Percentiles rank a stretch among this genome's conserved stretches.
phyloP scores from a whole-genome alignment of 139 green algal genomes.

The Pseudopediastrum boryanum region DNA sequence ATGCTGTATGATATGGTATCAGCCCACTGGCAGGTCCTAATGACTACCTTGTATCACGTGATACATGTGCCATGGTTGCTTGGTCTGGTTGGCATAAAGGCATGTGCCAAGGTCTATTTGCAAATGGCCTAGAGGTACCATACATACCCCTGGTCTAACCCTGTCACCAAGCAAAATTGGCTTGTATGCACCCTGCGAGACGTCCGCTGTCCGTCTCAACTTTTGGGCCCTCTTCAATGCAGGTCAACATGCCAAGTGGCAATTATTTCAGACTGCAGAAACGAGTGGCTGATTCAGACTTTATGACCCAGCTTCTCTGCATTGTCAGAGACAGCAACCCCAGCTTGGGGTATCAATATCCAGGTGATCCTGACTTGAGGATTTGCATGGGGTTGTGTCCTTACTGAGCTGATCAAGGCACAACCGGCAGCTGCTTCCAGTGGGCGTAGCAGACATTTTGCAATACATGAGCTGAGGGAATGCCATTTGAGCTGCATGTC shows the following conservation, averaged over 20 bases:
- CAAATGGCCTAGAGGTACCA: too few relatives aligned
- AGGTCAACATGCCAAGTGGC: constrained; percentile 59
- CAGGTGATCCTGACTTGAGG: constrained; percentile 24
- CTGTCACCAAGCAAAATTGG: too few relatives aligned
- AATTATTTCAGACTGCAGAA: constrained; percentile 46
- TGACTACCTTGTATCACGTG: too few relatives aligned
- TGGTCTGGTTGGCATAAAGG: too few relatives aligned
- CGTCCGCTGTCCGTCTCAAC: too few relatives aligned
- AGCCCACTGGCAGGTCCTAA: too few relatives aligned
- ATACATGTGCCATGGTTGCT: too few relatives aligned
- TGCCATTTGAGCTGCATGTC: neutral
- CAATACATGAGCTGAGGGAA: neutral
- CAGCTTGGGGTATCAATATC: constrained; percentile 46
- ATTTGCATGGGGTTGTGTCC: too few relatives aligned
- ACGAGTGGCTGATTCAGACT: constrained; percentile 36
- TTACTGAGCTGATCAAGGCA: neutral
- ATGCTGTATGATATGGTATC: neutral
- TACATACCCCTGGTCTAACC: too few relatives aligned
- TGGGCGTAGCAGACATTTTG: neutral
- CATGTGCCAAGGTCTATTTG: too few relatives aligned
- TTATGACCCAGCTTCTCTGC: constrained; percentile 58
- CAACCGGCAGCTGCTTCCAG: neutral
- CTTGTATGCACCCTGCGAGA: too few relatives aligned
- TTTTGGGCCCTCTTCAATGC: too few relatives aligned
- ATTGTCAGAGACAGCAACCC: constrained; percentile 52